Percentiles rank a stretch among this genome's conserved stretches.
These are phyloP conservation scores for Hura crepitans DNA, from an alignment of 441 rosid species.

Conservation along the genomic window DNA sequence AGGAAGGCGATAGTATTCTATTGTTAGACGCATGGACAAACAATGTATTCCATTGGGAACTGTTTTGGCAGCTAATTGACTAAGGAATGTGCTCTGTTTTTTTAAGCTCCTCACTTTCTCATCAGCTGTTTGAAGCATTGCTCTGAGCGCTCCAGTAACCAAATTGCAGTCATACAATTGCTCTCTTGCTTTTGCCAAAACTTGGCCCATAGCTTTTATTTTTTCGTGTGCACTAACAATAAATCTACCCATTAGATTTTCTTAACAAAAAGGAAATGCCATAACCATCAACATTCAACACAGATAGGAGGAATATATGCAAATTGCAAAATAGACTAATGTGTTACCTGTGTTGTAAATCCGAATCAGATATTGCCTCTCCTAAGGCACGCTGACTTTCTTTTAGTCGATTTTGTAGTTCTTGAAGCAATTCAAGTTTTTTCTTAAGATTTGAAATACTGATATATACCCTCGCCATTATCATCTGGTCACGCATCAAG, in stretches of 20 bases:
- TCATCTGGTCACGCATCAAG: slow-evolving; percentile 86
- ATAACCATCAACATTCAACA: slow-evolving; percentile 20
- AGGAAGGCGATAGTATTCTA: slow-evolving; percentile 83
- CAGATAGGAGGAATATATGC: slow-evolving; percentile 9
- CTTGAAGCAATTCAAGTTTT: slow-evolving; percentile 59
- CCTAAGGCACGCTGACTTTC: slow-evolving; percentile 79
- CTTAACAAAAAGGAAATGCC: background rate
- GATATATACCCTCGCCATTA: slow-evolving; percentile 86
- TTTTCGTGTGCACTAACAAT: slow-evolving; percentile 63
- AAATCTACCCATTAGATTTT: slow-evolving; percentile 10
- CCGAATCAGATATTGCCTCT: slow-evolving; percentile 72
- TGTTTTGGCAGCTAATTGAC: slow-evolving; percentile 98
- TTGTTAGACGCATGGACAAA: slow-evolving; percentile 87
- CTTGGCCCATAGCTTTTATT: slow-evolving; percentile 87
- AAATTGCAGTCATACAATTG: slow-evolving; percentile 86
- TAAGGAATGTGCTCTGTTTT: slow-evolving; percentile 95
- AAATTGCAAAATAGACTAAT: slow-evolving; percentile 14
- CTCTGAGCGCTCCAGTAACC: slow-evolving; percentile 92
- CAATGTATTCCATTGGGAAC: slow-evolving; percentile 93
- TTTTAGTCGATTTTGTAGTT: slow-evolving; percentile 68
- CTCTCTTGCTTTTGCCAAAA: slow-evolving; percentile 69
- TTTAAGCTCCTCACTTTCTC: slow-evolving; percentile 96
- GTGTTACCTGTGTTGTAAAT: slow-evolving; percentile 66
- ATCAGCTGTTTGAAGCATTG: slow-evolving; percentile 95
- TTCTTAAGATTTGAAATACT: slow-evolving; percentile 72